These are phyloP conservation scores for Erigeron philadelphicus DNA, from an alignment of 140 eudicot species.

Conservation along the genomic window DNA sequence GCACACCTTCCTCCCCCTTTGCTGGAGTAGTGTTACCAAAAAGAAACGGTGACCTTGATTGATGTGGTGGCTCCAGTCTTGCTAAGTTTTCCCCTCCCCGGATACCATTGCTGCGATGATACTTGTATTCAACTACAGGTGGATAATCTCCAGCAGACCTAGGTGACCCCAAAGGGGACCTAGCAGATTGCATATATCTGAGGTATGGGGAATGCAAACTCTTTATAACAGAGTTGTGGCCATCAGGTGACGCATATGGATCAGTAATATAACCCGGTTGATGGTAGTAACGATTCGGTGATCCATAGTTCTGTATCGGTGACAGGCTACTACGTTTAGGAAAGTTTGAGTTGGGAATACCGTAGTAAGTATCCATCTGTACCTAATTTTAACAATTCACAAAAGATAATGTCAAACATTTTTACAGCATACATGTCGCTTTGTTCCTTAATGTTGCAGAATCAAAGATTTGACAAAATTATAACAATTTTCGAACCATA, in stretches of 20 bases:
- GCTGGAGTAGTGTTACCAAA: slow-evolving; percentile 25
- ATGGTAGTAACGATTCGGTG: slow-evolving; percentile 29
- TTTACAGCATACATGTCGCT: not conserved
- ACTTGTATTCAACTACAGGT: slow-evolving; percentile 23
- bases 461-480: not conserved
- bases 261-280: slow-evolving; percentile 28
- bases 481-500: not conserved
- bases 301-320: slow-evolving; percentile 27
- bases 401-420: not conserved
- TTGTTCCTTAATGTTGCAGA: not conserved
- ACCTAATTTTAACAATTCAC: slow-evolving; percentile 15
- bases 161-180: slow-evolving; percentile 20
- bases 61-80: slow-evolving; percentile 28
- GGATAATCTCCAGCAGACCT: slow-evolving; percentile 17
- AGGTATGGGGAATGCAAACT: slow-evolving; percentile 30
- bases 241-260: slow-evolving; percentile 45
- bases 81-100: slow-evolving; percentile 1
- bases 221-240: slow-evolving; percentile 17
- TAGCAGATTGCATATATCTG: slow-evolving; percentile 32
- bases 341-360: slow-evolving; percentile 33
- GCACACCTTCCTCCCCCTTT: slow-evolving; percentile 61
- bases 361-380: slow-evolving; percentile 38
- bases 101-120: slow-evolving; percentile 14
- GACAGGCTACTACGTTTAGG: slow-evolving; percentile 35
- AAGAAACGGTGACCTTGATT: slow-evolving; percentile 28